Evolutionary conservation across 2,329 filamentous ascomycete genomes (phyloP), one percentile per base, ranked within the genome.

Genomic region (Didymella segeticola): DNA sequence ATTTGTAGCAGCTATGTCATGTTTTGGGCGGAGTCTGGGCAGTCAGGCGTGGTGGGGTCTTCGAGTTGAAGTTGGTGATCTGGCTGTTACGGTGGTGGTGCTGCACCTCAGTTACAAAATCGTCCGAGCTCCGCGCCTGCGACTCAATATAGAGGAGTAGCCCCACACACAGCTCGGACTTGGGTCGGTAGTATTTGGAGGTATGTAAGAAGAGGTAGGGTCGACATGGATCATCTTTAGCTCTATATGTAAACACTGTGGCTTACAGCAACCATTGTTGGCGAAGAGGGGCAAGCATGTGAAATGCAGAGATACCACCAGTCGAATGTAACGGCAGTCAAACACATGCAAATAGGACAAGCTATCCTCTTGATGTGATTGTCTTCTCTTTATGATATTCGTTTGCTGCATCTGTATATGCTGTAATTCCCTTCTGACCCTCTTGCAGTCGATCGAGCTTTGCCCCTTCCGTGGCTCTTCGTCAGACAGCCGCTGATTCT

Each of bases 11-110:
- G 57, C 58, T 65, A 66, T 70, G 48, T 68, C 69, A 70, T 57
- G 38, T 30, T 39, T 26, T 15, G 49, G 53, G 56, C 52, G 51
- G 56, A 43, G 47, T 51, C 41, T 42, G 37, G 43, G 30, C 33
- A 22, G 42, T 58, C 41, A 37, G 53, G 56, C 33, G 48, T 57
- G 45, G 51, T 37, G 48, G 30, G 54, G 29, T 39, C 55, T 43
- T 43, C 59, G 55, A 31, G 48, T 52, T 52, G 57, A 66, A 61
- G 56, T 64, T 62, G 66, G 64, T 68, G 67, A 72, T 70, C 63
- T 71, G 70, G 62, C 67, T 63, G 51, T 64, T 63, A 59, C 45
- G 50, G 56, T 52, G 54, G 58, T 53, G 55, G 50, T 64, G 54
- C 58, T 53, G 43, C 31, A 59, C 63, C 66, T n/a, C n/a, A n/a